Conservation (phyloP, 108 stramenopile species). For the Chaetoceros muelleri region DNA sequence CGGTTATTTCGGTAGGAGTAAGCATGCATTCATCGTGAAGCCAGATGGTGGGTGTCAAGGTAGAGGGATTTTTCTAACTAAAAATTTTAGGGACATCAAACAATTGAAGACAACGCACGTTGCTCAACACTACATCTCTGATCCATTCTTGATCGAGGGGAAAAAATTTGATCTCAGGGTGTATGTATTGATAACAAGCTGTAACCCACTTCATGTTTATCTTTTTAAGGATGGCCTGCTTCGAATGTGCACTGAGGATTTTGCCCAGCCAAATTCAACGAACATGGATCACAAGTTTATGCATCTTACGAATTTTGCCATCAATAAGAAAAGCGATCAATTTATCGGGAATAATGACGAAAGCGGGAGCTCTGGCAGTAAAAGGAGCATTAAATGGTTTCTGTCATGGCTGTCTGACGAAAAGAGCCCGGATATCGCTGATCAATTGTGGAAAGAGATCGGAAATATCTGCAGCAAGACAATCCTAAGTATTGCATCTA, state of each 20-base stretch:
- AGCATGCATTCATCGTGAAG: slow-evolving; percentile 68
- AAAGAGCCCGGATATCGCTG: slow-evolving; percentile 25
- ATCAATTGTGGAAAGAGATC: slow-evolving; percentile 48
- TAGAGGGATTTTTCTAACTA: slow-evolving; percentile 63
- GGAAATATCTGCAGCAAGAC: slow-evolving; percentile 57
- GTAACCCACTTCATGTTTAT: slow-evolving; percentile 59
- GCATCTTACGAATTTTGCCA: slow-evolving; percentile 85
- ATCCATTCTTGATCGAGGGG: slow-evolving; percentile 69
- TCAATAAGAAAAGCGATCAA: slow-evolving; percentile 46
- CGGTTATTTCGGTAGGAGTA: slow-evolving; percentile 34
- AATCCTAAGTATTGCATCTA: slow-evolving; percentile 49
- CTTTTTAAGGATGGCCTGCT: slow-evolving; percentile 61
- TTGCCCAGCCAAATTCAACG: slow-evolving; percentile 29
- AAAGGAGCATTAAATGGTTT: slow-evolving; percentile 69
- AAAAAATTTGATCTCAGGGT: slow-evolving; percentile 84
- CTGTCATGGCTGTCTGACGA: slow-evolving; percentile 34
- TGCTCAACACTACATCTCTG: slow-evolving; percentile 65
- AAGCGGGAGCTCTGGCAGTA: slow-evolving; percentile 25
- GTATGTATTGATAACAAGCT: slow-evolving; percentile 69
- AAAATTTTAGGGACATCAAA: slow-evolving; percentile 34
- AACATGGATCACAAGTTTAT: slow-evolving; percentile 65
- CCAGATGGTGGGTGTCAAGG: slow-evolving; percentile 71
- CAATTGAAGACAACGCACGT: slow-evolving; percentile 37
- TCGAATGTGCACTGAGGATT: slow-evolving; percentile 64
- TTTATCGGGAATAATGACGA: slow-evolving; percentile 16